Evolutionary conservation across 2,329 filamentous ascomycete species (phyloP), one percentile per base, ranked within the genome.

Genomic region (Pseudopyricularia cyperi): DNA sequence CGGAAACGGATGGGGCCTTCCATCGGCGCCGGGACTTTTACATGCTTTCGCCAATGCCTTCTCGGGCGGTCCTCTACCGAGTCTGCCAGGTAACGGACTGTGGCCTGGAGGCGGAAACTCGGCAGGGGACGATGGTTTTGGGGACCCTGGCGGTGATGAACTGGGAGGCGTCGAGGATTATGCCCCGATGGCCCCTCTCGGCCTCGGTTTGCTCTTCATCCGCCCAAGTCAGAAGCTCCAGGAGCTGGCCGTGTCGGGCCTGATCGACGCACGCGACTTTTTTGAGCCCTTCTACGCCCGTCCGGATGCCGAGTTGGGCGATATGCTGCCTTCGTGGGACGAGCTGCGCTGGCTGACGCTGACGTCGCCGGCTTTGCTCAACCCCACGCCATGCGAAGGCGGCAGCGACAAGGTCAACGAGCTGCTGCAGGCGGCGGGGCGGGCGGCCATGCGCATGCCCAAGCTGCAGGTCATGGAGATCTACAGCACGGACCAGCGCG

Each of bases 401-500:
- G 54, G 57, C 24, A 46, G 53, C 4, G 58, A 61, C 17, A 46
- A 52, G 32, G 49, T 62, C n/a, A 58, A 61, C 35, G 46, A 42
- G 17, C 50, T 61, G 22, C 60, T 63, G 19, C 53, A 53, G 22
- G 52, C 52, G 8, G 57, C 57, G 12, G 60, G 52, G 11, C 52
- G 47, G 2, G 61, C 58, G 1, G 61, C 61, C 8, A 58, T 53
- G 48, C 55, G 57, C 37, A 63, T 63, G 61, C 61, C 61, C 3
- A 49, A 47, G 28, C 51, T 63, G 42, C 53, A 55, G 22, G 46
- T 59, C 19, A 55, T 63, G 54, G 61, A 62, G 53, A 47, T 63
- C 3, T 63, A 59, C 50, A 61, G 60, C 52, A 59, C 57, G n/a
- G 59, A 56, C 39, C 48, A 51, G 19, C 53, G 52, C 42, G 57